These are phyloP conservation scores for Pueraria montana DNA, from an alignment of 306 rosid genomes.

Conservation along the genomic window DNA sequence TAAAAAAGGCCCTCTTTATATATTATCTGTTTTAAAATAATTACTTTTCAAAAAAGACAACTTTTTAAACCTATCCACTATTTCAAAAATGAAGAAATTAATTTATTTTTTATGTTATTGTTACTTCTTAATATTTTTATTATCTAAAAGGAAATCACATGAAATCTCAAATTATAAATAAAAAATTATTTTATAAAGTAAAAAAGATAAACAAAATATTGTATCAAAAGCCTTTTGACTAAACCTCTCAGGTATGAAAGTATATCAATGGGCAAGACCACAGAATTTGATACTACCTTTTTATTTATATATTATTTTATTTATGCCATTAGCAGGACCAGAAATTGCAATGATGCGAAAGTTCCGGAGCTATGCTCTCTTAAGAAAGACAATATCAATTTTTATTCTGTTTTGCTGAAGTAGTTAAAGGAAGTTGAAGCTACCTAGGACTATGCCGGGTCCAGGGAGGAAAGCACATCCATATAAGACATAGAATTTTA, in stretches of 20 bases:
- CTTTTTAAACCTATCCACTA: background rate
- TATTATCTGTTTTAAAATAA: background rate
- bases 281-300: background rate
- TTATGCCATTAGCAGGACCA: background rate
- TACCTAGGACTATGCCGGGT: background rate
- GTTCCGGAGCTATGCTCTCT: background rate
- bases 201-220: background rate
- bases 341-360: background rate
- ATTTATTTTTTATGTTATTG: background rate
- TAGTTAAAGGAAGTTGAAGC: slow-evolving; percentile 21
- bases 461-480: background rate
- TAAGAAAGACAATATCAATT: slow-evolving; percentile 21
- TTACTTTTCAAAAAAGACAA: background rate
- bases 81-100: background rate
- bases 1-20: background rate
- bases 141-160: background rate
- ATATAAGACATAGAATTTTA: background rate
- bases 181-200: background rate
- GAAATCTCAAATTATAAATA: background rate
- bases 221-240: background rate
- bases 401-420: background rate
- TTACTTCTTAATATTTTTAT: background rate
- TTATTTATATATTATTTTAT: background rate
- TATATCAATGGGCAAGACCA: slow-evolving; percentile 40
- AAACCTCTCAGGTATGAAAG: background rate